Evolutionary conservation across 805 yeast species (phyloP).

Genomic region (Candida krabiensis): DNA sequence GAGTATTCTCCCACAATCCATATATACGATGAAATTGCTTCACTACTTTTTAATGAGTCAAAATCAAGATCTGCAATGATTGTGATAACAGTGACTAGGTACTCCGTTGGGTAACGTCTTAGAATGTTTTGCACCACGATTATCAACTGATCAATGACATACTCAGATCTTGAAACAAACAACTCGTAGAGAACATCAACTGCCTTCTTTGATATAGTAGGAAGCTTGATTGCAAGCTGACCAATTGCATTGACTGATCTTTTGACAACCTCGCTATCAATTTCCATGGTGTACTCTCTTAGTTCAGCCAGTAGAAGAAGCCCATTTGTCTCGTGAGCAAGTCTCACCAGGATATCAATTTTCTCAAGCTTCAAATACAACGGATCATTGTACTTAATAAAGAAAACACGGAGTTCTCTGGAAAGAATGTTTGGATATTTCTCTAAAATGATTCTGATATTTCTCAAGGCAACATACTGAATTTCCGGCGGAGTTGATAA

Average conservation of each 20-base stretch:
- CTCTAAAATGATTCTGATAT: slow-evolving; percentile 85
- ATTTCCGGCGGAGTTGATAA: slow-evolving; percentile 91
- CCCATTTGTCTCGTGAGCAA: slow-evolving; percentile 61
- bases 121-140: slow-evolving; percentile 63
- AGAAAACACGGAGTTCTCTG: slow-evolving; percentile 83
- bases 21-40: slow-evolving; percentile 57
- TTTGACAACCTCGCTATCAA: slow-evolving; percentile 75
- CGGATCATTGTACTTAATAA: slow-evolving; percentile 85
- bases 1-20: slow-evolving; percentile 77
- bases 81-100: slow-evolving; percentile 53
- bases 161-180: slow-evolving; percentile 62
- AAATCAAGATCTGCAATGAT: slow-evolving; percentile 46
- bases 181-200: slow-evolving; percentile 60
- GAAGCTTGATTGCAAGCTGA: slow-evolving; percentile 66
- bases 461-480: slow-evolving; percentile 89
- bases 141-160: slow-evolving; percentile 59
- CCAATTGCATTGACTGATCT: slow-evolving; percentile 68
- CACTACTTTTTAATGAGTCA: slow-evolving; percentile 48
- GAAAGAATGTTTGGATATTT: slow-evolving; percentile 79
- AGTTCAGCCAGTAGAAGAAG: slow-evolving; percentile 63
- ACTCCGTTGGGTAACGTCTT: slow-evolving; percentile 61
- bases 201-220: slow-evolving; percentile 53
- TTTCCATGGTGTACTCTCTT: slow-evolving; percentile 80
- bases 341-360: slow-evolving; percentile 69
- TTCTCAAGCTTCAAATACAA: slow-evolving; percentile 75